phyloP scores from a whole-genome alignment of 192 early-diverging fungal genomes.

The Umbelopsis ramanniana region DNA sequence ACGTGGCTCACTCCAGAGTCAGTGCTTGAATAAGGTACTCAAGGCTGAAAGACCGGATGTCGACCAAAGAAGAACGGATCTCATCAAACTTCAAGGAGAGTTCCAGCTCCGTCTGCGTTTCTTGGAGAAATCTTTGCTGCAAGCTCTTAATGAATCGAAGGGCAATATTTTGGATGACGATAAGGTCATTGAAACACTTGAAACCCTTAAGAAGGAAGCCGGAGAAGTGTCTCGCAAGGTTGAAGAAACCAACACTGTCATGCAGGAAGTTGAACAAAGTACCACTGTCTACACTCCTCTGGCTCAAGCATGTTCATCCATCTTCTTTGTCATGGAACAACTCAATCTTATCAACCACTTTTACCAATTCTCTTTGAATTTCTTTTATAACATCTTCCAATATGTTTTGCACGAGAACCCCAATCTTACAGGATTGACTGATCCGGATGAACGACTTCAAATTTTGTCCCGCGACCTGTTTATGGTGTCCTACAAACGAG shows the following conservation, averaged over 20 bases:
- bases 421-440: slow-evolving; percentile 64
- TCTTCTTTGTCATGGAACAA: slow-evolving; percentile 98
- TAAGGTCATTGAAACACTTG: slow-evolving; percentile 90
- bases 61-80: slow-evolving; percentile 88
- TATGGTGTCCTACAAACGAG: slow-evolving; percentile 76
- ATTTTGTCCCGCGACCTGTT: slow-evolving; percentile 87
- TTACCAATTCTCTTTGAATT: slow-evolving; percentile 98
- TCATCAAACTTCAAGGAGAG: slow-evolving; percentile 95
- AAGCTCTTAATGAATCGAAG: slow-evolving; percentile 91
- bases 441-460: slow-evolving; percentile 69
- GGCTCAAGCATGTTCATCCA: slow-evolving; percentile 86
- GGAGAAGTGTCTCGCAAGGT: slow-evolving; percentile 92
- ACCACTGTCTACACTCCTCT: slow-evolving; percentile 89
- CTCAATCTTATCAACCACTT: slow-evolving; percentile 87
- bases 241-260: slow-evolving; percentile 90
- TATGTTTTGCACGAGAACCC: slow-evolving; percentile 80
- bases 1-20: slow-evolving; percentile 92
- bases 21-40: slow-evolving; percentile 96
- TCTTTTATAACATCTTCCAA: slow-evolving; percentile 93
- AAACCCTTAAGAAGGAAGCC: slow-evolving; percentile 95
- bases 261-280: slow-evolving; percentile 95
- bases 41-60: slow-evolving; percentile 96
- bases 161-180: slow-evolving; percentile 99
- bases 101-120: slow-evolving; percentile 92
- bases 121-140: slow-evolving; percentile 91